Percentiles rank a stretch among this genome's conserved stretches.
These are phyloP conservation scores for Oxyria digyna DNA, from an alignment of 148 eudicot genomes.

Conservation along the genomic window DNA sequence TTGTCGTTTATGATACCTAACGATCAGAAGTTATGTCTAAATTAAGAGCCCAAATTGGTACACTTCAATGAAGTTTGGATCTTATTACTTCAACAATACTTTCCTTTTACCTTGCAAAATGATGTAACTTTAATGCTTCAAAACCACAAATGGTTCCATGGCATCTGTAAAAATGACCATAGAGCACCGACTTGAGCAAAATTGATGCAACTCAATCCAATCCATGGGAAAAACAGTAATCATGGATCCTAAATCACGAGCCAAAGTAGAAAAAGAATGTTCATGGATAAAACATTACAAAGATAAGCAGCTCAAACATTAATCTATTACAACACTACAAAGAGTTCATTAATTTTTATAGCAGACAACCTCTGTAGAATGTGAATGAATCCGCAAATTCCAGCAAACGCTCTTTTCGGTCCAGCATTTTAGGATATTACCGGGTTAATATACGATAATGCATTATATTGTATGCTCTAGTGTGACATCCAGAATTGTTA, in stretches of 20 bases:
- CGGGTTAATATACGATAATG: too few species aligned
- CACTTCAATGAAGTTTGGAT: background rate
- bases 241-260: background rate
- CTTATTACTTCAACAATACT: background rate
- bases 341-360: background rate
- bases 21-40: background rate
- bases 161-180: background rate
- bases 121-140: too few species aligned
- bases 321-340: background rate
- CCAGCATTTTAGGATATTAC: background rate
- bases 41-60: background rate
- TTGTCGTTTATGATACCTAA: too few species aligned
- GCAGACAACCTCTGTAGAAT: background rate
- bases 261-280: background rate
- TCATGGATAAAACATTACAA: background rate
- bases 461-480: constrained; percentile 49
- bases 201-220: background rate
- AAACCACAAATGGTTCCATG: too few species aligned
- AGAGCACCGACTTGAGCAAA: background rate
- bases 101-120: too few species aligned
- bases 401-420: background rate
- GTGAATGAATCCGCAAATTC: background rate
- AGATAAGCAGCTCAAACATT: background rate
- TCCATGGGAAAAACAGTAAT: background rate
- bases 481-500: constrained; percentile 53